Evolutionary conservation across 73 alveolate species (phyloP), one percentile per base, ranked within the genome.

Genomic region (Effrenium voratum): DNA sequence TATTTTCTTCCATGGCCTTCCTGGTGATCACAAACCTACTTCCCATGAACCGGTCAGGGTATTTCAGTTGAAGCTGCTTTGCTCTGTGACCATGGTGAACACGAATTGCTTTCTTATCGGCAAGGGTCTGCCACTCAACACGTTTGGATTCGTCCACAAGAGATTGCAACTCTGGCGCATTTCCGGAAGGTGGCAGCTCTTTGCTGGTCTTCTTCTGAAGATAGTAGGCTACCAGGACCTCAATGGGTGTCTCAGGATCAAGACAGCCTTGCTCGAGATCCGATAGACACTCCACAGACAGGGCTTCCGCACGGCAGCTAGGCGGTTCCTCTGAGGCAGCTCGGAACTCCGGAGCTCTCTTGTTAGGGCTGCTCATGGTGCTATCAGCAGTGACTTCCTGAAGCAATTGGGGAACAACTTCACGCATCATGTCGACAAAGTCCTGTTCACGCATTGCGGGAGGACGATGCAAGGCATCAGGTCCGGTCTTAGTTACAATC

Each of bases 11-110:
- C 0, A 32, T 30, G 24, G 75, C 57, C 66, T 85, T 85, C 32
- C n/a, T 34, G 46, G 45, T 57, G 44, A 85, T 46, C 32, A 85
- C 93, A 26, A 85, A 85, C 32, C 93, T 66, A 2, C 81, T 38
- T 12, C 93, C 93, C 2, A 85, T 85, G 81, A 85, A 85, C 26
- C 93, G 30, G 32, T 85, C 60, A 0, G 93, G 81, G 32, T 16
- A 43, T 19, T 44, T 34, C 6, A 32, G 32, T 2, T n/a, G 6
- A 43, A 85, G 52, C 46, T 57, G 43, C 1, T 28, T 13, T 0
- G 93, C 93, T 0, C 26, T 40, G 26, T 34, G 36, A 0, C 93
- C 93, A 12, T 40, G 8, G 81, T 68, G 75, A 5, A 85, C 59
- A 1, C 45, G 38, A 44, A 85, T 63, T 1, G 93, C 93, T 5